A percentile compares a stretch with the other conserved stretches of the same genome.
phyloP scores from a whole-genome alignment of 2,329 filamentous ascomycete species.

The Fusarium hainanense region DNA sequence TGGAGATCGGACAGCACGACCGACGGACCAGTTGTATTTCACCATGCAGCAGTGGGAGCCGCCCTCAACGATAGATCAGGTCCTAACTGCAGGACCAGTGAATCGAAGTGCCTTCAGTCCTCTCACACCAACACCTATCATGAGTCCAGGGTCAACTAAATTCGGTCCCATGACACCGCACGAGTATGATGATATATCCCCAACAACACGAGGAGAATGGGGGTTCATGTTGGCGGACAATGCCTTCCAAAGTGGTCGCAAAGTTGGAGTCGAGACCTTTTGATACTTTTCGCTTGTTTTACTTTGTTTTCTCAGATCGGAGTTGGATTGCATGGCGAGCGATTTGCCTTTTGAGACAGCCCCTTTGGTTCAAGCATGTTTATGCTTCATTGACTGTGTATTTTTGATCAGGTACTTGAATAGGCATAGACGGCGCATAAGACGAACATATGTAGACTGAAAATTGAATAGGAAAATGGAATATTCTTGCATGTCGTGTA shows the following conservation, averaged over 20 bases:
- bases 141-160: slow-evolving; percentile 40
- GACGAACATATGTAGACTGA: background rate
- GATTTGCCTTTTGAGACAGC: slow-evolving; percentile 24
- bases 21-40: slow-evolving; percentile 47
- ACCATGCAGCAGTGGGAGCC: slow-evolving; percentile 47
- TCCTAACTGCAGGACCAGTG: slow-evolving; percentile 50
- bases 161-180: slow-evolving; percentile 67
- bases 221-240: slow-evolving; percentile 67
- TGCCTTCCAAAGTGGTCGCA: slow-evolving; percentile 57
- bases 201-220: slow-evolving; percentile 72
- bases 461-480: slow-evolving; percentile 8
- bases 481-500: slow-evolving; percentile 21
- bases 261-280: slow-evolving; percentile 58
- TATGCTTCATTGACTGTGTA: slow-evolving; percentile 12
- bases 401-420: slow-evolving; percentile 20
- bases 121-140: slow-evolving; percentile 36
- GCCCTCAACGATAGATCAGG: slow-evolving; percentile 57
- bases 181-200: slow-evolving; percentile 70
- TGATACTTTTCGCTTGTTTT: slow-evolving; percentile 15
- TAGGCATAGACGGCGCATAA: slow-evolving; percentile 22
- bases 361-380: slow-evolving; percentile 10
- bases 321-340: slow-evolving; percentile 22
- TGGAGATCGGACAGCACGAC: slow-evolving; percentile 53
- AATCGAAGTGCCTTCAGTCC: slow-evolving; percentile 40
- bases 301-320: slow-evolving; percentile 1